Conservation (phyloP, 352 stramenopile species). For the Globisporangium sylvaticum region DNA sequence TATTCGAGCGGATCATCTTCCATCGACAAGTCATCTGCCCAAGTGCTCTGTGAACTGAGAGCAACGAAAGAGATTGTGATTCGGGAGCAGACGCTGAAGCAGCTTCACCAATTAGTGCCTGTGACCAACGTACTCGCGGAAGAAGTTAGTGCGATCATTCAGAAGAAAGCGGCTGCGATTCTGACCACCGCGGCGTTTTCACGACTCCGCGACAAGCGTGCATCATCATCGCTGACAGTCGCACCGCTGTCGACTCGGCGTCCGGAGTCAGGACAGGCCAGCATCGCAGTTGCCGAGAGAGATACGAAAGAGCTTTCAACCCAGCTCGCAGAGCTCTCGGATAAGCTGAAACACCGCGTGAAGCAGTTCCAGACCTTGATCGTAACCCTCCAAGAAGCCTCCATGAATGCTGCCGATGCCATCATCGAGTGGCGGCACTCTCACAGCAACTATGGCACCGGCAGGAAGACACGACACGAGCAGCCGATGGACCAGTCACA, state of each 20-base stretch:
- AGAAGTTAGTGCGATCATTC: slow-evolving; percentile 27
- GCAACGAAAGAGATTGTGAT: slow-evolving; percentile 60
- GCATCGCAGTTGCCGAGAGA: slow-evolving; percentile 2
- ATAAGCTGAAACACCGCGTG: slow-evolving; percentile 24
- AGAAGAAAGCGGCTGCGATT: slow-evolving; percentile 18
- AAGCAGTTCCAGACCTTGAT: slow-evolving; percentile 32
- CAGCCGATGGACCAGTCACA: neutral
- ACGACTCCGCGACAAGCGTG: slow-evolving; percentile 9
- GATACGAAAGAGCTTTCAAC: slow-evolving; percentile 8
- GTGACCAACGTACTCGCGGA: slow-evolving; percentile 25
- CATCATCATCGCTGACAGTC: slow-evolving; percentile 10
- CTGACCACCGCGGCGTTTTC: neutral
- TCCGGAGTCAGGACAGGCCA: slow-evolving; percentile 8
- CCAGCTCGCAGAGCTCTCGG: slow-evolving; percentile 19
- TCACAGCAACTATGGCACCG: slow-evolving; percentile 43
- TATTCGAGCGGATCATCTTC: neutral
- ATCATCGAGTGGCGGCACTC: slow-evolving; percentile 48
- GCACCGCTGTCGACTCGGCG: slow-evolving; percentile 8
- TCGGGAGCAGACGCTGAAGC: slow-evolving; percentile 47
- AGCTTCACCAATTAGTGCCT: slow-evolving; percentile 28
- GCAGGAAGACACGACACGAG: slow-evolving; percentile 38
- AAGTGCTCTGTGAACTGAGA: slow-evolving; percentile 44
- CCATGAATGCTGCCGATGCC: slow-evolving; percentile 32
- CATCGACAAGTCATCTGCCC: slow-evolving; percentile 25
- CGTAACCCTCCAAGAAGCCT: slow-evolving; percentile 23